Conservation (phyloP, 1,284 basidiomycete species). For the Moesziomyces antarcticus region DNA sequence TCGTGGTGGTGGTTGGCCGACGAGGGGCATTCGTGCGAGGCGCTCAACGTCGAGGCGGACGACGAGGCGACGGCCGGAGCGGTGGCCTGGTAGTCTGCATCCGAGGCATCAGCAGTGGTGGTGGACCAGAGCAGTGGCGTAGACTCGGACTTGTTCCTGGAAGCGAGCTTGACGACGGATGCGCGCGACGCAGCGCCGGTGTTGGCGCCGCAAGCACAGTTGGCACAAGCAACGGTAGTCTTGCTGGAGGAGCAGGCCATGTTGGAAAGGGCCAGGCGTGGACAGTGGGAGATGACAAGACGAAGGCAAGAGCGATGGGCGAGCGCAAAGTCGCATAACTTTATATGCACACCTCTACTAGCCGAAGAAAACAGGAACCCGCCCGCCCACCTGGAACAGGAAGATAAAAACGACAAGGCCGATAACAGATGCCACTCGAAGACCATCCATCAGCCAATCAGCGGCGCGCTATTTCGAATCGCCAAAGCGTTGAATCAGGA, state of each 20-base stretch:
- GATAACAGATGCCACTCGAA: too few species aligned
- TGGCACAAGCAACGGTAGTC: slow-evolving; percentile 24
- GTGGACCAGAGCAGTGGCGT: slow-evolving; percentile 49
- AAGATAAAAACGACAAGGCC: background rate
- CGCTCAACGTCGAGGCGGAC: slow-evolving; percentile 31
- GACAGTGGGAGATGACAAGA: background rate
- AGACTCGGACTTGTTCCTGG: slow-evolving; percentile 31
- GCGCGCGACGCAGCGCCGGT: slow-evolving; percentile 2
- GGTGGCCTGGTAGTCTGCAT: slow-evolving; percentile 22
- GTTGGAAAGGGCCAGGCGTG: background rate
- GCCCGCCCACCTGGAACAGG: too few species aligned
- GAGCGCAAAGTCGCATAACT: background rate
- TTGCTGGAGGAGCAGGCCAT: slow-evolving; percentile 46
- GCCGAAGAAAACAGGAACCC: background rate
- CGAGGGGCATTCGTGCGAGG: slow-evolving; percentile 29
- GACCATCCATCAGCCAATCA: slow-evolving; percentile 22
- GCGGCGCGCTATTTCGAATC: slow-evolving; percentile 25
- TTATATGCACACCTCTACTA: background rate
- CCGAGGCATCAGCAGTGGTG: slow-evolving; percentile 5
- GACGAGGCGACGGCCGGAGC: slow-evolving; percentile 23
- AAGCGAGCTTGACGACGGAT: slow-evolving; percentile 34
- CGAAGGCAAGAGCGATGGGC: background rate
- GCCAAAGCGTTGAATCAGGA: too few species aligned
- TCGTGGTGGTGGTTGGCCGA: slow-evolving; percentile 18
- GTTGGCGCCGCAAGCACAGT: slow-evolving; percentile 35